phyloP scores from a whole-genome alignment of 2,329 filamentous ascomycete species.

The Beauveria sp. region DNA sequence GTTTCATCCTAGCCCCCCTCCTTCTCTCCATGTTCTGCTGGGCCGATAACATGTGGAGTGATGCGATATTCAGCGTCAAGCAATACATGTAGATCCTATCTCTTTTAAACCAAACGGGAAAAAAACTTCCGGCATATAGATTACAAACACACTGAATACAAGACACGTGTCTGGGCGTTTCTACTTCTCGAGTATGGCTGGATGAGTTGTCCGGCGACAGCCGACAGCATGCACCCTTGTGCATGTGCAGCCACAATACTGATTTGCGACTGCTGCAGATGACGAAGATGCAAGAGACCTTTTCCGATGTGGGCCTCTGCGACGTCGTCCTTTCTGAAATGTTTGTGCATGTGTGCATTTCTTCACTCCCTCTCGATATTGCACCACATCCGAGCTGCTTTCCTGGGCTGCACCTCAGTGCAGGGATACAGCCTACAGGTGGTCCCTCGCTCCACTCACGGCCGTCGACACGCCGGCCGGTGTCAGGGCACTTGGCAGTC shows the following conservation, averaged over 20 bases:
- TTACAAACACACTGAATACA: too few species aligned
- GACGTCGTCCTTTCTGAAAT: not conserved
- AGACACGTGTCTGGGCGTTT: not conserved
- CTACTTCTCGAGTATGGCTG: not conserved
- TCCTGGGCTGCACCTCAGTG: not conserved
- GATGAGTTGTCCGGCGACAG: not conserved
- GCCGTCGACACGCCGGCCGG: not conserved
- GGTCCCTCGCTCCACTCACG: conserved; percentile 8
- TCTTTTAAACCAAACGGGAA: not conserved
- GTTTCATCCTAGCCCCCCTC: not conserved
- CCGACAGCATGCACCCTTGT: not conserved
- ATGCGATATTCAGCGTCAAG: not conserved
- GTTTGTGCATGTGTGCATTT: not conserved
- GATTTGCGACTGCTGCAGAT: not conserved
- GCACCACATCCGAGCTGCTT: not conserved
- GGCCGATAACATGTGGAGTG: not conserved
- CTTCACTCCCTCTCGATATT: not conserved
- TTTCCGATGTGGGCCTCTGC: not conserved
- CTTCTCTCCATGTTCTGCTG: not conserved
- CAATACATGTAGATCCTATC: too few species aligned
- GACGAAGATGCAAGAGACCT: not conserved
- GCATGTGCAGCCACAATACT: not conserved
- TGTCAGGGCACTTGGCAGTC: not conserved
- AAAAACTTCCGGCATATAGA: too few species aligned
- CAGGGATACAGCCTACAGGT: not conserved